These are phyloP conservation scores for Circinella minor DNA, from an alignment of 371 early-diverging fungal species.

Conservation along the genomic window DNA sequence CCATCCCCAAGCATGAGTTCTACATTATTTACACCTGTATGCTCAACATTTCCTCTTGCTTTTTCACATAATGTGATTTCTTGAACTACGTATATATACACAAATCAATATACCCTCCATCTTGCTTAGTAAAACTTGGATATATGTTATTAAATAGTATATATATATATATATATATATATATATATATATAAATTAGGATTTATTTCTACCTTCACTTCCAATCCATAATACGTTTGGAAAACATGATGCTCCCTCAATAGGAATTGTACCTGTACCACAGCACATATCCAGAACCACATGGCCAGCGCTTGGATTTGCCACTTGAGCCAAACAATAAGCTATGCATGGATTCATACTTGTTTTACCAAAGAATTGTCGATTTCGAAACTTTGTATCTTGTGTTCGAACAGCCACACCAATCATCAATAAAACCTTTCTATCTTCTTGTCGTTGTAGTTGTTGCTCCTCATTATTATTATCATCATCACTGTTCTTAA, in stretches of 20 bases:
- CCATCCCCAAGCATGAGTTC: conserved; percentile 47
- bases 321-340: conserved; percentile 38
- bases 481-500: conserved; percentile 28
- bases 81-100: conserved; percentile 24
- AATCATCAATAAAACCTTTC: conserved; percentile 21
- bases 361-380: conserved; percentile 42
- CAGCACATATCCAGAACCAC: conserved; percentile 52
- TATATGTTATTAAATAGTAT: not conserved
- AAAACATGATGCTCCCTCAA: conserved; percentile 38
- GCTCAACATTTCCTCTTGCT: conserved; percentile 36
- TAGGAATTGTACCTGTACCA: conserved; percentile 38
- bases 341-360: conserved; percentile 50
- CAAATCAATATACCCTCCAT: not conserved
- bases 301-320: conserved; percentile 41
- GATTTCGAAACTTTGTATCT: conserved; percentile 38
- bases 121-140: no score
- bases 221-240: conserved; percentile 46
- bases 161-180: no score
- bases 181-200: no score
- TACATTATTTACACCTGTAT: conserved; percentile 34
- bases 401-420: conserved; percentile 33
- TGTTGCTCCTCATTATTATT: not conserved
- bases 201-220: conserved; percentile 34
- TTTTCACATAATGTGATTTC: conserved; percentile 33
- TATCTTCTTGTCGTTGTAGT: no score